Base-by-base conservation (phyloP, 805 yeast genomes). In the Cyberlindnera americana region DNA sequence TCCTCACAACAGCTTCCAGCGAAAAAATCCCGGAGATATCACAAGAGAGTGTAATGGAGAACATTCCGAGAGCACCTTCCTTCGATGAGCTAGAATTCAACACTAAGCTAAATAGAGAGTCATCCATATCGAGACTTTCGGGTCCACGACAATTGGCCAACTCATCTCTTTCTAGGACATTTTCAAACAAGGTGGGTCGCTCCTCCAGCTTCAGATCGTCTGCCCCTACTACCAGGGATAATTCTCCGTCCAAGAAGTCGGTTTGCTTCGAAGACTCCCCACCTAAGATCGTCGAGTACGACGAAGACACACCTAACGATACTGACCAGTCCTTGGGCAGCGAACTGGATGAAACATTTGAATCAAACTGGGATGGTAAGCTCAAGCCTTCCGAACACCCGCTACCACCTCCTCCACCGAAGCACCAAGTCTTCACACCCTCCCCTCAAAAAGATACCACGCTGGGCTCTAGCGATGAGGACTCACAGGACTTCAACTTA, bases 201-300 rank as follows among this genome's bases (percentile, higher is more conserved):
- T 45, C 49, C 2, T 33, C 39, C 3, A 44, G 53, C 34, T 39
- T 36, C 41, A 41, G 37, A 18, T 36, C 50, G 3, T 12, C 41
- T 3, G 40, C 34, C 2, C 35, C 43, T 26, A 16, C 38, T n/a
- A 36, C 47, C 6, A 52, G 54, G 21, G 62, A 56, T 21, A 48
- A 48, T 32, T 57, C 64, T 2, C 64, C 66, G 3, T 55, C 69
- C 0, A 63, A 58, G 37, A 67, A 64, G 38, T 58, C 64, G 4
- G 72, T 69, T 7, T 59, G 59, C 18, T 66, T 69, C 29, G 69
- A 66, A 37, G 41, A 49, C 6, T 57, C 67, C 1, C 70, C 72
- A 3, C 67, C 69, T 35, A 61, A 62, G 43, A 55, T 64, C 5
- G 37, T 65, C 23, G 62, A 65, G 37, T 65, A 62, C 41, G 65